These are phyloP conservation scores for Primulina eburnea DNA, from an alignment of 257 asterid genomes.

Conservation along the genomic window DNA sequence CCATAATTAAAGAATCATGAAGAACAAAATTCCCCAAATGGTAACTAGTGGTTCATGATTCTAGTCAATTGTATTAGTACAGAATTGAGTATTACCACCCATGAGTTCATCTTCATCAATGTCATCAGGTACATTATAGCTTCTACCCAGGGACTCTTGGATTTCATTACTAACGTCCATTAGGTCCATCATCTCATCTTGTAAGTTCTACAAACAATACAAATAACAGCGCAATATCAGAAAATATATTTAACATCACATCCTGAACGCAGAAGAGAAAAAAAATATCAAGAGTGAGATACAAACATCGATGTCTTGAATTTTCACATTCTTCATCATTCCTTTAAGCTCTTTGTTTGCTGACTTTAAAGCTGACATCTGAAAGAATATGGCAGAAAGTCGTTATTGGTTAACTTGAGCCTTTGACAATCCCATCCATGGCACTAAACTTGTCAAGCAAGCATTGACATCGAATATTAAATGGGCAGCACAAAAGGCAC, in stretches of 20 bases:
- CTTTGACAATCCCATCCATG: constrained; percentile 18
- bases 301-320: constrained; percentile 93
- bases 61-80: constrained; percentile 8
- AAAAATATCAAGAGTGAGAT: constrained; percentile 22
- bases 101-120: constrained; percentile 93
- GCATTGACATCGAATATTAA: constrained; percentile 27
- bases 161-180: constrained; percentile 98
- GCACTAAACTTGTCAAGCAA: constrained; percentile 24
- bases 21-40: constrained; percentile 3
- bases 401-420: constrained; percentile 11
- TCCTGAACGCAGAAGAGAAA: background rate
- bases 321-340: constrained; percentile 99
- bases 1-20: background rate
- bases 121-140: constrained; percentile 96
- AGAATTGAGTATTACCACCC: constrained; percentile 68
- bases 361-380: constrained; percentile 96
- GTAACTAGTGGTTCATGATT: background rate
- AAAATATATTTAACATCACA: constrained; percentile 16
- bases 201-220: constrained; percentile 57
- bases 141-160: constrained; percentile 96
- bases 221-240: constrained; percentile 14
- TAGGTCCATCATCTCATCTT: constrained; percentile 99
- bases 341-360: constrained; percentile 98
- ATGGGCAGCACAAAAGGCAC: constrained; percentile 18
- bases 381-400: constrained; percentile 32